Evolutionary conservation across 1,284 basidiomycete genomes (phyloP), one percentile per base, ranked within the genome.

Genomic region (Melanopsichium pennsylvanicum): DNA sequence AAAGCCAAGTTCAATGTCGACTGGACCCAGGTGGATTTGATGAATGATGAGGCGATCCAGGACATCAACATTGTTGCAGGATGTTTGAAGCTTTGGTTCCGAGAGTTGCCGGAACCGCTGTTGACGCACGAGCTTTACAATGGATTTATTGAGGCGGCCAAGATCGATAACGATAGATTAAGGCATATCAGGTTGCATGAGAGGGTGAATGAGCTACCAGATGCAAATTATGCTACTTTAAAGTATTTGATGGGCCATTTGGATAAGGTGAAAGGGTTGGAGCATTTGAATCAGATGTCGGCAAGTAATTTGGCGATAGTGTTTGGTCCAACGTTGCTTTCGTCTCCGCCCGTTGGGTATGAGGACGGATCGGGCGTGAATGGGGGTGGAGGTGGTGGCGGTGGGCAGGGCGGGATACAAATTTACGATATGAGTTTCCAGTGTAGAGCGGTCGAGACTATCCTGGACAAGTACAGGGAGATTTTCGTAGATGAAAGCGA

Each of bases 61-160:
- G 95, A 99, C 81, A 94, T 98, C 84, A 97, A 96, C 84, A 94
- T 92, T 67, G 90, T 98, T 39, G 88, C 95, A 13, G 91, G 92
- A 50, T 92, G 90, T 37, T 84, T 97, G 60, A 99, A 99, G 83
- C 84, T 94, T 72, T 99, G 95, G 95, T 87, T 99, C 80, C 86
- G 96, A 63, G 96, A 98, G 81, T 84, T 98, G 50, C 95, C 95
- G 11, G 93, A 97, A 81, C 95, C 96, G 21, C 82, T 99, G 42
- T 83, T 99, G 70, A 97, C 95, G 2, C 86, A 86, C 70, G 85
- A 84, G 45, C 85, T 97, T 41, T 93, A 97, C 81, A 86, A 90
- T 79, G 89, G 89, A 9, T 99, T 98, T 83, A 88, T 97, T 71
- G 94, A 97, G 50, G 94, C 93, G 69, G 91, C 95, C 7, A 90